Percentiles rank a stretch among this genome's conserved stretches.
Conservation (phyloP, 192 early-diverging fungal species). For the Kickxella alabastrina region DNA sequence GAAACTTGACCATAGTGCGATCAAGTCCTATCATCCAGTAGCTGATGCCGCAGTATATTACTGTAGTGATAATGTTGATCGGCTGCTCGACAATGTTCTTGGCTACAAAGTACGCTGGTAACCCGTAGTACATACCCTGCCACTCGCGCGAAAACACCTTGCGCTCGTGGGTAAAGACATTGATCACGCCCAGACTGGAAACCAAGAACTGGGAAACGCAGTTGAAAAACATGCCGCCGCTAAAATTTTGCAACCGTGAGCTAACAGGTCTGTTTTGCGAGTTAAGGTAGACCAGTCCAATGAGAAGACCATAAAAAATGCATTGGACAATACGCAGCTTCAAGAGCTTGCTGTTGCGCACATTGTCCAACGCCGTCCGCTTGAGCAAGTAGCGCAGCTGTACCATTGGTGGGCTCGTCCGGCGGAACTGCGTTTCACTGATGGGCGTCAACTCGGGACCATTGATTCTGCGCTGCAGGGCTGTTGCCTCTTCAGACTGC, state of each 20-base stretch:
- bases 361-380: constrained; percentile 42
- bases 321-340: constrained; percentile 48
- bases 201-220: constrained; percentile 47
- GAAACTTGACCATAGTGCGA: constrained; percentile 34
- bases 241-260: constrained; percentile 51
- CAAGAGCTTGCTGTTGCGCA: constrained; percentile 54
- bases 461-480: constrained; percentile 14
- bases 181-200: constrained; percentile 47
- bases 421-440: constrained; percentile 20
- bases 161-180: constrained; percentile 53
- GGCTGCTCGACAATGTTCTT: constrained; percentile 60
- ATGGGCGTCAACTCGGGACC: constrained; percentile 25
- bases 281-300: constrained; percentile 56
- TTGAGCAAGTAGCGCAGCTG: constrained; percentile 50
- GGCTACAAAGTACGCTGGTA: constrained; percentile 54
- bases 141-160: constrained; percentile 58
- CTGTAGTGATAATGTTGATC: constrained; percentile 49
- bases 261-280: constrained; percentile 25
- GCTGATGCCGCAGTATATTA: constrained; percentile 38
- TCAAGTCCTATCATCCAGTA: constrained; percentile 60
- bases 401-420: constrained; percentile 11
- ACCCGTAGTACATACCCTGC: constrained; percentile 54
- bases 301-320: constrained; percentile 48
- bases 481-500: constrained; percentile 17
- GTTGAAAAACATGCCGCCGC: constrained; percentile 56